Evolutionary conservation across 768 basidiomycete species (phyloP), one percentile per base, ranked within the genome.

Genomic region (Solioccasus polychromus): DNA sequence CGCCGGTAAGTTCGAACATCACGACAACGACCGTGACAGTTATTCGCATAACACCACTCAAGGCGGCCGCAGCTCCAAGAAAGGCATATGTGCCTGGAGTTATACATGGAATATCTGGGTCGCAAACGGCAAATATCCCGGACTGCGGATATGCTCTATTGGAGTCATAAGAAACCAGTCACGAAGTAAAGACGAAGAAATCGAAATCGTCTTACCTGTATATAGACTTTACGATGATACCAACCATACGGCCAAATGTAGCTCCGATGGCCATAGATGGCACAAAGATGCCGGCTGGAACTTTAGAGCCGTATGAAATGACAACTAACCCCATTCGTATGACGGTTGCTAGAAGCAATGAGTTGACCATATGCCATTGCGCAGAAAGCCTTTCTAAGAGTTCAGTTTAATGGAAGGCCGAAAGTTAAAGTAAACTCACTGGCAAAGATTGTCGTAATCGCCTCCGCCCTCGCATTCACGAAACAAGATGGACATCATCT

Each of bases 261-360:
- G 96, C 96, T 30, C 96, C 96, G 44, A 98, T 85, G 1, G 95
- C 96, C 96, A 99, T 98, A 3, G 94, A 96, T 2, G 96, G 96
- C 0, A 99, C 91, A 55, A 99, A 99, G 54, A 99, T 99, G 20
- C 96, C 96, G 10, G 90, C 90, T 1, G 96, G 96, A 0, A 99
- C 96, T 64, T 92, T 97, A 60, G 85, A 89, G 0, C 96, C 96
- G 62, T 98, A 99, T 3, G 92, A 92, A 19, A 98, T 70, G 18
- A 98, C 80, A 38, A 97, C 91, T 36, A 98, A 73, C 9, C 79
- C 84, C 18, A 80, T 88, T 4, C 95, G 83, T 45, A 97, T 83
- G 43, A 96, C 75, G 5, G 94, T 95, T 0, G 95, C 96, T 5
- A 98, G 73, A 18, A 99, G 68, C 7, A 99, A 71, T 3, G 94